These are phyloP conservation scores for Camelina laxa DNA, from an alignment of 345 rosid species.

Conservation along the genomic window DNA sequence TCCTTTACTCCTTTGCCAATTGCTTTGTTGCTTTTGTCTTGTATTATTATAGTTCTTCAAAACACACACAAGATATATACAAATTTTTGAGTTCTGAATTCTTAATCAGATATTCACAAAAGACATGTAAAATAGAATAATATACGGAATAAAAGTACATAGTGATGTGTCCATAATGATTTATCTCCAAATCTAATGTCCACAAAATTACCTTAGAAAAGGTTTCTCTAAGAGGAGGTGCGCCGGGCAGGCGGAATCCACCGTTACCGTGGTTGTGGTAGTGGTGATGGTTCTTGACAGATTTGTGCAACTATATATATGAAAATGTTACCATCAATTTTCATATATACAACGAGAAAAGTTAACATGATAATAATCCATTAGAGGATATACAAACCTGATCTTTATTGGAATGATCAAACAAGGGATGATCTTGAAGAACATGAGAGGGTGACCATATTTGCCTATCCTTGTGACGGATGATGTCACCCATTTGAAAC, in stretches of 20 bases:
- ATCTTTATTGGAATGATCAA: slow-evolving; percentile 39
- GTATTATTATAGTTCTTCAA: slow-evolving; percentile 41
- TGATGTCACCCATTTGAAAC: slow-evolving; percentile 48
- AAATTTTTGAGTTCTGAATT: background rate
- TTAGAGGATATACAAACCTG: slow-evolving; percentile 34
- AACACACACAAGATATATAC: background rate
- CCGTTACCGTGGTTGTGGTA: background rate
- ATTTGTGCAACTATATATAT: slow-evolving; percentile 6
- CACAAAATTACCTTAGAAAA: slow-evolving; percentile 22
- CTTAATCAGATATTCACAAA: too few species aligned
- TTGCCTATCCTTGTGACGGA: slow-evolving; percentile 55
- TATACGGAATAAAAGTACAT: background rate
- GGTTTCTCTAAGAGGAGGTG: slow-evolving; percentile 17
- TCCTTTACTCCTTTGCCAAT: slow-evolving; percentile 43
- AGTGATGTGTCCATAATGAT: background rate
- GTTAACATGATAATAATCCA: background rate
- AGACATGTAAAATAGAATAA: background rate
- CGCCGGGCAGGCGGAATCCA: slow-evolving; percentile 4
- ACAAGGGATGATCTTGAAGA: slow-evolving; percentile 55
- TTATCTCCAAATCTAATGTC: background rate
- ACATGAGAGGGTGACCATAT: slow-evolving; percentile 59
- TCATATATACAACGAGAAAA: background rate
- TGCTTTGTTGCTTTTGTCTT: slow-evolving; percentile 36
- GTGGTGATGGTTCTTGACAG: slow-evolving; percentile 20
- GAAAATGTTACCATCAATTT: background rate